Evolutionary conservation across 495 filamentous ascomycete species (phyloP), one percentile per base, ranked within the genome.

Genomic region (Annulohypoxylon bovei): DNA sequence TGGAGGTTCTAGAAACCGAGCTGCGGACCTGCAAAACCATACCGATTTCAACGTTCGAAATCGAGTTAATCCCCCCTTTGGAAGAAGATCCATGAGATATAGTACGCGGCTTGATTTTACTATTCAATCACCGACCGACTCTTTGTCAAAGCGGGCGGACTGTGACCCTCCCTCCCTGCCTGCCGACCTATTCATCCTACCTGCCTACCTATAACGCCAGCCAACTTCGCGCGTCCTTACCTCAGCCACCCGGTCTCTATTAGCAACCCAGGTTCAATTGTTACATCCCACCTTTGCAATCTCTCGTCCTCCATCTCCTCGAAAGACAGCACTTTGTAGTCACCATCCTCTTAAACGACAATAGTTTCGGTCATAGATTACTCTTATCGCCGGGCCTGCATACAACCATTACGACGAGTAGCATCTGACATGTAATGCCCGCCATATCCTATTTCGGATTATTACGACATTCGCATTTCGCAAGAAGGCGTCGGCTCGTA

Each of bases 181-280:
- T 42, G 23, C 46, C 20, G 18, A 47, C 44, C 22, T 47, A 40
- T 16, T 18, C 37, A 16, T 40, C 14, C 14, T 16, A 40, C 37
- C 20, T 47, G 22, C 44, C 44, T 28, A n/a, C 46, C 46, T 50
- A 50, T 50, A 53, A 39, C 63, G 44, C 64, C 64, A 49, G 46
- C 47, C 39, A 37, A 64, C 60, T 63, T 60, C 64, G 46, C 64
- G 54, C 55, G 49, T 59, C 65, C 49, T 58, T 50, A 65, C 59
- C 65, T 72, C 70, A 72, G 70, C 65, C 70, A 72, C 70, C 54
- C 50, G 42, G 52, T 66, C 65, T 61, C 64, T 60, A 68, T 61
- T 54, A 61, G 64, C 64, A 62, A 52, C 39, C 63, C 28, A 28
- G 27, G 44, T 18, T 65, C 55, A 68, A 65, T 57, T 53, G 40